Conservation (phyloP, 2,329 filamentous ascomycete genomes). For the Metarhizium rileyi region DNA sequence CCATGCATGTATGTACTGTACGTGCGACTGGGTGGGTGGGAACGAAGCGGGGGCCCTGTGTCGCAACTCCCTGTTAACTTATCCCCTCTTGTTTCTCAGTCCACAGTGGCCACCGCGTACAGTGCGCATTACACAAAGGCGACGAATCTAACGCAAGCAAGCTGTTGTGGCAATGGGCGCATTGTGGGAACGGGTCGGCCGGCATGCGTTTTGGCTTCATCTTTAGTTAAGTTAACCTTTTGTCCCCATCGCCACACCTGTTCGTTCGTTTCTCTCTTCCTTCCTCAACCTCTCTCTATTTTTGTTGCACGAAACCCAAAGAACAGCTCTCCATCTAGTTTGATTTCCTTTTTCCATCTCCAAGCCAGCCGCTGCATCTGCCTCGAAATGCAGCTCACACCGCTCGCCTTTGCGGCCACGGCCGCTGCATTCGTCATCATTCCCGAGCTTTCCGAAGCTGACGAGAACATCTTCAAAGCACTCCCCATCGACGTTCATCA, state of each 20-base stretch:
- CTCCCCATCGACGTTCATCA: constrained; percentile 24
- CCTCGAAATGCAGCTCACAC: constrained; percentile 22
- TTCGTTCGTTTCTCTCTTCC: background rate
- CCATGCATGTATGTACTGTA: too few relatives aligned
- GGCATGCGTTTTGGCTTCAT: constrained; percentile 1
- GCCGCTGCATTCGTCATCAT: constrained; percentile 43
- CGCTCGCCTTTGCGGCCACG: constrained; percentile 23
- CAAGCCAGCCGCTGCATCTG: background rate
- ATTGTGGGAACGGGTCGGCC: background rate
- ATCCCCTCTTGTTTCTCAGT: too few relatives aligned
- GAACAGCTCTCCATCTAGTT: background rate
- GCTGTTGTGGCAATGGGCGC: background rate
- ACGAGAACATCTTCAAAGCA: constrained; percentile 32
- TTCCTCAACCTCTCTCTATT: background rate
- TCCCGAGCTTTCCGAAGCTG: constrained; percentile 34
- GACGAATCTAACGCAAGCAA: background rate
- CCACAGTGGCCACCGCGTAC: background rate
- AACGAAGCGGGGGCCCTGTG: too few relatives aligned
- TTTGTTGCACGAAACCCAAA: background rate
- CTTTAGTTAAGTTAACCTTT: background rate
- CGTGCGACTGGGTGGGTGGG: too few relatives aligned
- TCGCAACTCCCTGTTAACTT: too few relatives aligned
- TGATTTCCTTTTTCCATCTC: background rate
- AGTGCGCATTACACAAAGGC: background rate
- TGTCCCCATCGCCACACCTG: background rate